Conservation (phyloP, 2,329 filamentous ascomycete genomes). For the Alternaria metachromatica region DNA sequence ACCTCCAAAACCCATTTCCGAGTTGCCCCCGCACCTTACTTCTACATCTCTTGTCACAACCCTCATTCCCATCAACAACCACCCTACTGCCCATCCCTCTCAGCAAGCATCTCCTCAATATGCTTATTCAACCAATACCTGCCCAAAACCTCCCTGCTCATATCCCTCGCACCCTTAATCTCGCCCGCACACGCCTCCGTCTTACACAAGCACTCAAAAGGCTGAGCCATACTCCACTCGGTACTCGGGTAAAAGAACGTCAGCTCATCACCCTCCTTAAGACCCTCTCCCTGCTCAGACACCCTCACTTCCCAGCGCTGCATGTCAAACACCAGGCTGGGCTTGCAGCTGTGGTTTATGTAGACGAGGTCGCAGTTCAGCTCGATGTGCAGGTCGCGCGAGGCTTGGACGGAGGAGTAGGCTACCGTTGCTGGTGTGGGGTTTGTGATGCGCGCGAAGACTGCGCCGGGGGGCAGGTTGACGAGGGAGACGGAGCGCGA, state of each 20-base stretch:
- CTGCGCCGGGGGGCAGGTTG: constrained; percentile 57
- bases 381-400: constrained; percentile 59
- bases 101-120: constrained; percentile 41
- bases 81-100: constrained; percentile 14
- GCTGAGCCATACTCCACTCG: constrained; percentile 76
- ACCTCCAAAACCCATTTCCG: no score
- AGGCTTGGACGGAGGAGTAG: constrained; percentile 62
- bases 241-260: constrained; percentile 78
- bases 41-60: not conserved
- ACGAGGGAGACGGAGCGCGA: constrained; percentile 58
- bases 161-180: constrained; percentile 69
- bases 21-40: no score
- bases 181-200: constrained; percentile 64
- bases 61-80: not conserved
- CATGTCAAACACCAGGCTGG: constrained; percentile 63
- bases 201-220: constrained; percentile 71
- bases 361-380: constrained; percentile 64
- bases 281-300: constrained; percentile 44
- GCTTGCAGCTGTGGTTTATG: constrained; percentile 64
- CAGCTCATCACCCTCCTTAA: constrained; percentile 50
- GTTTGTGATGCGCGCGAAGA: constrained; percentile 58
- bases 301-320: constrained; percentile 60
- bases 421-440: constrained; percentile 54
- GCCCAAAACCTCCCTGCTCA: constrained; percentile 61
- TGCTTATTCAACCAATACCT: constrained; percentile 57